Conservation (phyloP, 441 rosid genomes). For the Populus hybrid region DNA sequence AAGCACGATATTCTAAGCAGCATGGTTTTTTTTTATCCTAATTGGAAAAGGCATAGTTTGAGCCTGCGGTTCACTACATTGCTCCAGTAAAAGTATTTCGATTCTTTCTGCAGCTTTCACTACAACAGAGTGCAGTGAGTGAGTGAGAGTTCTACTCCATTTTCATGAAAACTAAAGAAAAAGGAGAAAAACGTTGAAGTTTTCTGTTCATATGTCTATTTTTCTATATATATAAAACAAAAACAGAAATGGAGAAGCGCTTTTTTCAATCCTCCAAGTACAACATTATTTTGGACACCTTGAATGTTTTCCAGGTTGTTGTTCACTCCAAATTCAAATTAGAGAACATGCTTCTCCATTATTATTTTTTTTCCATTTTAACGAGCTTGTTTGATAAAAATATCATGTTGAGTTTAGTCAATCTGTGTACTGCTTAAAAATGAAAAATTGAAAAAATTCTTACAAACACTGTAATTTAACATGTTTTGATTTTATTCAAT, state of each 20-base stretch:
- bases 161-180: background rate
- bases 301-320: background rate
- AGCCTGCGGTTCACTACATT: background rate
- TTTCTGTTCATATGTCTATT: too few species aligned
- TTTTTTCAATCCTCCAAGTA: background rate
- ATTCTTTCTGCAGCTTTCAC: background rate
- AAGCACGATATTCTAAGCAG: background rate
- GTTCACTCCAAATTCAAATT: background rate
- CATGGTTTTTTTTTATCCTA: too few species aligned
- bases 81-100: background rate
- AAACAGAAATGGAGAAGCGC: too few species aligned
- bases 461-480: too few species aligned
- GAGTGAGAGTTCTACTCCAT: background rate
- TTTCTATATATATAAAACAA: too few species aligned
- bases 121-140: background rate
- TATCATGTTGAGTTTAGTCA: too few species aligned
- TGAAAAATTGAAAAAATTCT: too few species aligned
- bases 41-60: background rate
- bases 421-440: too few species aligned
- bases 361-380: too few species aligned
- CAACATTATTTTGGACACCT: too few species aligned
- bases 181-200: background rate
- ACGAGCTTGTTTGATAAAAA: too few species aligned
- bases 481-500: too few species aligned
- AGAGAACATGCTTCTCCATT: background rate